Evolutionary conservation across 2,329 filamentous ascomycete genomes (phyloP).

Genomic region (Achaetomium macrosporum): DNA sequence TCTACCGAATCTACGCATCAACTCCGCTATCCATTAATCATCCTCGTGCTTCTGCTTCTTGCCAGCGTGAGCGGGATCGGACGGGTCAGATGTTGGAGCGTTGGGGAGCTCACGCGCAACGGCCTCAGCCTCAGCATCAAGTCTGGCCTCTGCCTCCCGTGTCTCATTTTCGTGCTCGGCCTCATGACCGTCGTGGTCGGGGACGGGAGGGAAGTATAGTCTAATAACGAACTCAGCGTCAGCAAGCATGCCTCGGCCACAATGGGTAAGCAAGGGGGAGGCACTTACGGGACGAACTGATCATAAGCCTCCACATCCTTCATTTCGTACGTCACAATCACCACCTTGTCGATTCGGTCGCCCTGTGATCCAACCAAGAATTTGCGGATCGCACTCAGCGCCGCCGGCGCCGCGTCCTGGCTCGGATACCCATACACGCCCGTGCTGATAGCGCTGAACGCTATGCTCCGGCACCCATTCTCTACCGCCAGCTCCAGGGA

Average conservation of each 20-base stretch:
- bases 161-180: slow-evolving; percentile 9
- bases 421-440: slow-evolving; percentile 87
- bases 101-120: slow-evolving; percentile 27
- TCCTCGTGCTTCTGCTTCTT: slow-evolving; percentile 26
- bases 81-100: slow-evolving; percentile 26
- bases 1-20: background rate
- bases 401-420: slow-evolving; percentile 63
- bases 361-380: slow-evolving; percentile 47
- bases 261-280: background rate
- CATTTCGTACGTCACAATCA: slow-evolving; percentile 77
- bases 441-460: slow-evolving; percentile 80
- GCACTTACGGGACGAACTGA: slow-evolving; percentile 61
- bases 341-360: slow-evolving; percentile 59
- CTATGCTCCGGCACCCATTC: slow-evolving; percentile 63
- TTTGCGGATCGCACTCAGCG: slow-evolving; percentile 52
- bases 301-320: slow-evolving; percentile 76
- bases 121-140: slow-evolving; percentile 24
- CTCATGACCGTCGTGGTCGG: slow-evolving; percentile 9
- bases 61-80: slow-evolving; percentile 20
- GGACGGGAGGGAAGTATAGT: slow-evolving; percentile 28
- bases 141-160: slow-evolving; percentile 16
- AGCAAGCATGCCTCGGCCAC: background rate
- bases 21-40: background rate
- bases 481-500: slow-evolving; percentile 67
- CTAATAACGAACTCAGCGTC: slow-evolving; percentile 13